Percentiles rank a stretch among this genome's conserved stretches.
Evolutionary conservation across 768 basidiomycete genomes (phyloP).

Genomic region (Mycena maculata): DNA sequence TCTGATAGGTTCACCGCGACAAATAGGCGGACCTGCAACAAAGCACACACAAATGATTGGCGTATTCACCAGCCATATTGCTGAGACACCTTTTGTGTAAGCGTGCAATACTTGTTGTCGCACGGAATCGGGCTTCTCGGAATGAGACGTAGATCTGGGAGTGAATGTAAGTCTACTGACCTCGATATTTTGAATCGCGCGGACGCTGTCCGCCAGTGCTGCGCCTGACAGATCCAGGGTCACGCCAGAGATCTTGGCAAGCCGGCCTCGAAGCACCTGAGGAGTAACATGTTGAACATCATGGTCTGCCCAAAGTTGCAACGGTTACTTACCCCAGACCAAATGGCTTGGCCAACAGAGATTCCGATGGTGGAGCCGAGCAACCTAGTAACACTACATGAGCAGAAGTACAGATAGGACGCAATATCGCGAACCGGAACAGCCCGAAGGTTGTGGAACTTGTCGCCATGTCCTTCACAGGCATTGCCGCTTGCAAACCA

Average conservation of each 20-base stretch:
- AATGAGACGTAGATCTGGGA: not conserved
- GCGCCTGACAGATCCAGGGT: constrained; percentile 25
- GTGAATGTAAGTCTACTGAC: not conserved
- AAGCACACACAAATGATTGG: constrained; percentile 27
- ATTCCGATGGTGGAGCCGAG: constrained; percentile 84
- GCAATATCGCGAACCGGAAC: constrained; percentile 59
- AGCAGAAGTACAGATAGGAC: constrained; percentile 10
- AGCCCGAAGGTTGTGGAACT: constrained; percentile 78
- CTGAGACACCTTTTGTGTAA: constrained; percentile 28
- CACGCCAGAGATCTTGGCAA: constrained; percentile 24
- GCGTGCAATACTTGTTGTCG: constrained; percentile 27
- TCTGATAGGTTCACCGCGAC: not conserved
- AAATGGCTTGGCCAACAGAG: constrained; percentile 78
- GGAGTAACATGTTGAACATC: not conserved
- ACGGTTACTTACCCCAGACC: constrained; percentile 60
- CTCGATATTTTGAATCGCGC: constrained; percentile 19
- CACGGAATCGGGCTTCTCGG: constrained; percentile 22
- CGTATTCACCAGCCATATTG: constrained; percentile 31
- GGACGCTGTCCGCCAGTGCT: constrained; percentile 24
- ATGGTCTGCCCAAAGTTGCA: too few relatives aligned
- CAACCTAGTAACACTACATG: constrained; percentile 54
- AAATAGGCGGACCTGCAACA: constrained; percentile 18
- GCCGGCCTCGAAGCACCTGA: constrained; percentile 14
- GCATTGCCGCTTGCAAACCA: constrained; percentile 88
- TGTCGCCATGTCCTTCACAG: constrained; percentile 87